These are phyloP conservation scores for Xylaria polymorpha DNA, from an alignment of 2,329 filamentous ascomycete genomes.

Conservation along the genomic window DNA sequence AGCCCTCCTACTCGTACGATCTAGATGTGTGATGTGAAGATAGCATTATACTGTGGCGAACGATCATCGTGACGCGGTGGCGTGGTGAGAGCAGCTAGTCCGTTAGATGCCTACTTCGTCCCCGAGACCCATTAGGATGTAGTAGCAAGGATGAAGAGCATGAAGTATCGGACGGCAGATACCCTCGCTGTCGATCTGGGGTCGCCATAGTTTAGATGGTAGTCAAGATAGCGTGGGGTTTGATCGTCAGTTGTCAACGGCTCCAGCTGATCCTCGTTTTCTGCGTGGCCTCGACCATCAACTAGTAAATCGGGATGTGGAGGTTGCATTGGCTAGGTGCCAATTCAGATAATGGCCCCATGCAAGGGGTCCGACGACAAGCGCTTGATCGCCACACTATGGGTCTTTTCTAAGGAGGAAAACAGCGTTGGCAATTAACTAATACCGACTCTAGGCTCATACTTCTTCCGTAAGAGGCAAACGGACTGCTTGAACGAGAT, in stretches of 20 bases:
- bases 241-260: constrained; percentile 34
- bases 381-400: constrained; percentile 31
- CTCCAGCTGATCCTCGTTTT: constrained; percentile 28
- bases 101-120: constrained; percentile 1
- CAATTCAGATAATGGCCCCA: constrained; percentile 23
- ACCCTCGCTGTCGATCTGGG: constrained; percentile 31
- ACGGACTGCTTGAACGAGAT: constrained; percentile 28
- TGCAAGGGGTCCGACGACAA: constrained; percentile 31
- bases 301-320: constrained; percentile 24
- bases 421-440: neutral
- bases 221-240: constrained; percentile 28
- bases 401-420: constrained; percentile 9
- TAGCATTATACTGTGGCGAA: constrained; percentile 17
- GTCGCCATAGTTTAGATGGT: constrained; percentile 28
- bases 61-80: neutral
- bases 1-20: constrained; percentile 32
- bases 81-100: constrained; percentile 6
- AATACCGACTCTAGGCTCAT: constrained; percentile 12
- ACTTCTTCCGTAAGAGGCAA: constrained; percentile 26
- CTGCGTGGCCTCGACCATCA: constrained; percentile 27
- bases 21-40: constrained; percentile 8
- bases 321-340: constrained; percentile 28
- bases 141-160: constrained; percentile 10
- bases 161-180: constrained; percentile 25
- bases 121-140: neutral